phyloP scores from a whole-genome alignment of 169 alveolate genomes.

The Eimeria necatrix region DNA sequence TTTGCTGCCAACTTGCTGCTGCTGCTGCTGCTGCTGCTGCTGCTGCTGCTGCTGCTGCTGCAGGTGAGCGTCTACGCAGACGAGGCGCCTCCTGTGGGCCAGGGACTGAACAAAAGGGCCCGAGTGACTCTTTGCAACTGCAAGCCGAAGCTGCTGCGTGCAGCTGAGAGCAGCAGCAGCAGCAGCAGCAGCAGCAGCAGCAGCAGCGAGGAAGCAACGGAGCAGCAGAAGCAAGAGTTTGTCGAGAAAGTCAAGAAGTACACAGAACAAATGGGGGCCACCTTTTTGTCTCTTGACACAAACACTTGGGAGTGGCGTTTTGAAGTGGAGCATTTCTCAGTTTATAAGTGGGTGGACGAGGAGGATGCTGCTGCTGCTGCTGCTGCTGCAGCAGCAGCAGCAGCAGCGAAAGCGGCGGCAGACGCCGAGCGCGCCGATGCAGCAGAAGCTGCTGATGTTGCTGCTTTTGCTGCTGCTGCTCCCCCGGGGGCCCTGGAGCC shows the following conservation, averaged over 20 bases:
- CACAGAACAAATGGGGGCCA: conserved; percentile 74
- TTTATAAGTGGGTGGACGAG: conserved; percentile 36
- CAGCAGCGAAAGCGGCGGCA: not conserved
- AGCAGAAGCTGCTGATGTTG: conserved; percentile 11
- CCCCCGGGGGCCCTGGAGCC: not conserved
- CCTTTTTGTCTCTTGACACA: conserved; percentile 6
- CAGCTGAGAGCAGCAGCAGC: not conserved
- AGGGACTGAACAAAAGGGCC: conserved; percentile 71
- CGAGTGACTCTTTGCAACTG: conserved; percentile 67
- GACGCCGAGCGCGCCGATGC: not conserved
- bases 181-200: not conserved
- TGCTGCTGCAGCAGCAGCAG: conserved; percentile 41
- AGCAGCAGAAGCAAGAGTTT: conserved; percentile 24
- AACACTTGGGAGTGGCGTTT: conserved; percentile 62
- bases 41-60: not conserved
- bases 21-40: conserved; percentile 48
- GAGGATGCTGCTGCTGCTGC: not conserved
- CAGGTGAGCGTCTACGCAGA: conserved; percentile 76
- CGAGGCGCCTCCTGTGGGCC: conserved; percentile 64
- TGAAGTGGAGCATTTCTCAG: conserved; percentile 75
- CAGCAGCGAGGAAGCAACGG: not conserved
- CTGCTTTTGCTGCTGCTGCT: conserved; percentile 30
- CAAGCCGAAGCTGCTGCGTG: conserved; percentile 14
- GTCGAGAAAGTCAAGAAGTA: conserved; percentile 39
- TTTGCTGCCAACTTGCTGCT: conserved; percentile 7